Conservation (phyloP, 768 basidiomycete genomes). For the Hortiboletus flavorubellus region DNA sequence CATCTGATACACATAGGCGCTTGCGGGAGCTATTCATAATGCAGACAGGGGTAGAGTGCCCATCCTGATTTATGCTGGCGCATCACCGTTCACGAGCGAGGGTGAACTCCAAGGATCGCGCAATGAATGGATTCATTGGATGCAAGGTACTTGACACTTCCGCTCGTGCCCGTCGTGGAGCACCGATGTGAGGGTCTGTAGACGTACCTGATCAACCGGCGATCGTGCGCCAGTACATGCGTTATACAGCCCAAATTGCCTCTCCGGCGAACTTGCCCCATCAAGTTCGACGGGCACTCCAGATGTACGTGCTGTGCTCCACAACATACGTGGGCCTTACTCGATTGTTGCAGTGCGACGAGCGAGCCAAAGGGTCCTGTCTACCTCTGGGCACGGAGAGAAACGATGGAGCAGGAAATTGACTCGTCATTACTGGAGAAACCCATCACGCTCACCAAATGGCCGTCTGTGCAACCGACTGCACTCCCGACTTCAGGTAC, state of each 20-base stretch:
- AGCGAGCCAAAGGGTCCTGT: slow-evolving; percentile 72
- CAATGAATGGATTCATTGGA: slow-evolving; percentile 75
- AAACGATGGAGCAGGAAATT: slow-evolving; percentile 65
- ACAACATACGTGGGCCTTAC: not conserved
- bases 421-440: slow-evolving; percentile 35
- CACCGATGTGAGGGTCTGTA: slow-evolving; percentile 21
- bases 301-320: slow-evolving; percentile 44
- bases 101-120: slow-evolving; percentile 59
- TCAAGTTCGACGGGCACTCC: slow-evolving; percentile 54
- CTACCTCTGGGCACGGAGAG: slow-evolving; percentile 71
- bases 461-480: slow-evolving; percentile 51
- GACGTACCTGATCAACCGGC: slow-evolving; percentile 69
- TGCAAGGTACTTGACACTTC: slow-evolving; percentile 47
- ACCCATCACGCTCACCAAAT: slow-evolving; percentile 33
- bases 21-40: slow-evolving; percentile 73
- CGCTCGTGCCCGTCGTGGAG: not conserved
- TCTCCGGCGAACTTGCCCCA: slow-evolving; percentile 51
- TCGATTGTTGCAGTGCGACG: slow-evolving; percentile 44
- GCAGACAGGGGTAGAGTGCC: slow-evolving; percentile 59
- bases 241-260: slow-evolving; percentile 56
- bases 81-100: slow-evolving; percentile 55
- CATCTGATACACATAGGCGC: slow-evolving; percentile 38
- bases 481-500: slow-evolving; percentile 43
- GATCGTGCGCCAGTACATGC: slow-evolving; percentile 76
- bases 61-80: slow-evolving; percentile 69